phyloP scores from a whole-genome alignment of 306 rosid species.

The Trifolium pratense region DNA sequence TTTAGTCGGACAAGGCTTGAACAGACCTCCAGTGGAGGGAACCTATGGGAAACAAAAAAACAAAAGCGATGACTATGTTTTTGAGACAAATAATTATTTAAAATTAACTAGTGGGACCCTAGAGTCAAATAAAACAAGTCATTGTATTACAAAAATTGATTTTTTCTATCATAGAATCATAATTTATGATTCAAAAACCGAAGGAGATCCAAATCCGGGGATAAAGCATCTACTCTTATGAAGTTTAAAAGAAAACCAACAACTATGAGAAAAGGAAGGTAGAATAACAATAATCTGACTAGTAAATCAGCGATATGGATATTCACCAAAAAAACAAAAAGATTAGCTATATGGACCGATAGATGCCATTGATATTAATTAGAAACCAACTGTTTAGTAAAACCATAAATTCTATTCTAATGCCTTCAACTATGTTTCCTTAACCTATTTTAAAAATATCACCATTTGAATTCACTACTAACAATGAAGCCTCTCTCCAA shows the following conservation, averaged over 20 bases:
- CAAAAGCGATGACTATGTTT: not conserved
- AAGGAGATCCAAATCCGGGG: not conserved
- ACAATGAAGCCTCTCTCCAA: not conserved
- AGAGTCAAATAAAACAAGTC: not conserved
- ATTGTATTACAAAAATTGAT: not conserved
- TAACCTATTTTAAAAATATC: not conserved
- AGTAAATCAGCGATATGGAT: not conserved
- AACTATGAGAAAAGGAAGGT: not conserved
- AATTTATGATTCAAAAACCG: not conserved
- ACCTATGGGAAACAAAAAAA: no score
- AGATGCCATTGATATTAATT: slow-evolving; percentile 7
- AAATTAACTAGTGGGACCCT: not conserved
- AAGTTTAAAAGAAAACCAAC: not conserved
- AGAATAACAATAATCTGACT: not conserved
- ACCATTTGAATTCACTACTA: not conserved
- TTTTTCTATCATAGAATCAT: not conserved
- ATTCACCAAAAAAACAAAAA: no score
- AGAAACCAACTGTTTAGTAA: slow-evolving; percentile 21
- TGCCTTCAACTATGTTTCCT: slow-evolving; percentile 10
- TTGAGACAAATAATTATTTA: not conserved
- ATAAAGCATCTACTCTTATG: not conserved
- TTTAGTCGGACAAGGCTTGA: not conserved
- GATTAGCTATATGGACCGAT: not conserved
- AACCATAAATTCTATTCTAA: not conserved
- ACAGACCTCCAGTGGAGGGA: not conserved